Evolutionary conservation across 768 basidiomycete species (phyloP), one percentile per base, ranked within the genome.

Genomic region (Hypholoma sublateritium): DNA sequence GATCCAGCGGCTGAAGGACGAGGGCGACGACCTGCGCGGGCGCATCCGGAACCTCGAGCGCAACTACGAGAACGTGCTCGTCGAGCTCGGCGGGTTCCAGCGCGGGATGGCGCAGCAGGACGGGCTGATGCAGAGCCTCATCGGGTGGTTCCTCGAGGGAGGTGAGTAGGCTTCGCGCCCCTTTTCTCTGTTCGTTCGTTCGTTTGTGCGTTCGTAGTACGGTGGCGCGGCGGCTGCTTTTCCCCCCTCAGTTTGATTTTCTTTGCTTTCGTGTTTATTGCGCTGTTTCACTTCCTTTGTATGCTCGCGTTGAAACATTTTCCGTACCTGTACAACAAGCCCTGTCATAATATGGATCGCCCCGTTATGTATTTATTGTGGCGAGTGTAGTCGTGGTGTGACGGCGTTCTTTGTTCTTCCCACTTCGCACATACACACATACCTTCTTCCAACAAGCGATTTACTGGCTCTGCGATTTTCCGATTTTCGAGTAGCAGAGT

Each of bases 121-220:
- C 62, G 84, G 83, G 41, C 69, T 93, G 53, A 87, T 92, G 83
- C 88, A 92, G 72, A 85, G 82, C 63, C 67, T 94, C 58, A 87
- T 95, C 63, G 85, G 87, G 56, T 91, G 91, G 73, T 89, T 91
- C 70, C 74, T 94, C 63, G 91, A 91, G 73, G 76, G 71, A 56
- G 69, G 74, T 74, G 70, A 76, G 70, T 75, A 65, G 53, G 16
- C 32, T 45, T 52, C 42, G 54, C 42, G 41, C 41, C 28, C 46
- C 16, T 42, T 54, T 49, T 44, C 41, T 39, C n/a, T n/a, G n/a
- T n/a, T n/a, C n/a, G n/a, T n/a, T n/a, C n/a, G n/a, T n/a, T n/a
- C n/a, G n/a, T n/a, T n/a, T n/a, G n/a, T n/a, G 34, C 21, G 25
- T 43, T 36, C 42, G 21, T 35, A 51, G 17, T 22, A 36, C 35